Evolutionary conservation across 495 filamentous ascomycete genomes (phyloP), one percentile per base, ranked within the genome.

Genomic region (Penicillium argentinense): DNA sequence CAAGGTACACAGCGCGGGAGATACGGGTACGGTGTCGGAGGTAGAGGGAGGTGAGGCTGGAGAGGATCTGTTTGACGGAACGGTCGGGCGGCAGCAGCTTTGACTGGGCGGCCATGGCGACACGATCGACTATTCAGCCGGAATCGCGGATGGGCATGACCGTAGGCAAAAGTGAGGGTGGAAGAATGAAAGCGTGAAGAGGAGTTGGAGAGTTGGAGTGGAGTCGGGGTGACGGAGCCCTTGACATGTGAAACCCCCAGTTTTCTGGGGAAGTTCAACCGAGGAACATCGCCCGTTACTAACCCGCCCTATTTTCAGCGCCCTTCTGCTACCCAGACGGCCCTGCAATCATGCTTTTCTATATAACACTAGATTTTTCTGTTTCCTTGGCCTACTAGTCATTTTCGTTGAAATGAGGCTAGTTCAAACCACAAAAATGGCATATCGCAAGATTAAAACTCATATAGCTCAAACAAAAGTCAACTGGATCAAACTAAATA

Each of bases 1-100:
- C 87, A 27, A 97, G 76, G 71, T 96, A 97, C 53, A 97, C 84
- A 33, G 83, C 83, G 62, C 91, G 88, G 7, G 91, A 96, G 63
- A 98, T 93, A 32, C 82, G 80, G 27, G 87, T 92, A 47, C 95
- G 91, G 73, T 97, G 80, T 51, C 77, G 73, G 42, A 92, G 80
- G 77, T 98, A 98, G 22, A 87, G 77, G 43, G 69, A 66, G 9
- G 86, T 86, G 42, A 96, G 68, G 51, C 84, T 79, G 49, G 85
- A 80, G 63, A 96, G 72, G 61, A 89, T 72, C 54, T 79, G 76
- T 44, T 85, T 87, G 60, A 96, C 58, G 41, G 86, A 87, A 47
- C 82, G 82, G 52, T 90, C 84, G 32, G 79, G 79, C 42, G 77
- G 68, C 9, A 78, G 70, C 24, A 95, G 74, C 71, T 92, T 96